Percentiles rank a stretch among this genome's conserved stretches.
phyloP scores from a whole-genome alignment of 2,329 filamentous ascomycete genomes.

The Lecanicillium sp. region DNA sequence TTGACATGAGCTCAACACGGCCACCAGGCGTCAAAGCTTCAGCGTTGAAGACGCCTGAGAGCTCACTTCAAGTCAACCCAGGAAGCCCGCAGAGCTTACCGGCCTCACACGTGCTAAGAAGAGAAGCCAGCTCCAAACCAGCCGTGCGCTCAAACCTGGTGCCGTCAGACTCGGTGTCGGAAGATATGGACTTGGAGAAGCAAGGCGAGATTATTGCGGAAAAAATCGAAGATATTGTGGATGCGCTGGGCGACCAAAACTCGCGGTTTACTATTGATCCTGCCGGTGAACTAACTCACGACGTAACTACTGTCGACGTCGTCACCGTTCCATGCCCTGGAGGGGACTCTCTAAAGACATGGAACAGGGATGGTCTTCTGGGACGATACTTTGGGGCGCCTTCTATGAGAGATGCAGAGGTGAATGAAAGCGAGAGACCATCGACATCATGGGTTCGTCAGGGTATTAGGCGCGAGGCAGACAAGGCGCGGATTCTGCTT shows the following conservation, averaged over 20 bases:
- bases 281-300: slow-evolving; percentile 29
- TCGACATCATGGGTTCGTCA: slow-evolving; percentile 43
- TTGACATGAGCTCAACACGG: too few species aligned
- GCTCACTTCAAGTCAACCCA: slow-evolving; percentile 18
- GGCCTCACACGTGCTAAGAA: neutral
- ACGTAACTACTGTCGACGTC: slow-evolving; percentile 46
- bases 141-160: slow-evolving; percentile 4
- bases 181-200: slow-evolving; percentile 9
- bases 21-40: too few species aligned
- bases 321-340: slow-evolving; percentile 46
- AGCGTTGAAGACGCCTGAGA: too few species aligned
- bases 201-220: neutral
- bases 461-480: slow-evolving; percentile 39
- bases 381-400: slow-evolving; percentile 37
- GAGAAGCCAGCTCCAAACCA: neutral
- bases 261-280: slow-evolving; percentile 26
- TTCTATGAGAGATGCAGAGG: slow-evolving; percentile 29
- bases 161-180: slow-evolving; percentile 1
- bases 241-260: neutral
- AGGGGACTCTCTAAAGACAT: slow-evolving; percentile 42
- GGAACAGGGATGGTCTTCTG: slow-evolving; percentile 40
- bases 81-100: slow-evolving; percentile 16
- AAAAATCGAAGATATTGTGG: neutral
- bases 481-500: slow-evolving; percentile 39
- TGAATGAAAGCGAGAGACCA: slow-evolving; percentile 13